A percentile compares a stretch with the other conserved stretches of the same genome.
phyloP scores from a whole-genome alignment of 345 rosid species.

The Toxicodendron radicans region DNA sequence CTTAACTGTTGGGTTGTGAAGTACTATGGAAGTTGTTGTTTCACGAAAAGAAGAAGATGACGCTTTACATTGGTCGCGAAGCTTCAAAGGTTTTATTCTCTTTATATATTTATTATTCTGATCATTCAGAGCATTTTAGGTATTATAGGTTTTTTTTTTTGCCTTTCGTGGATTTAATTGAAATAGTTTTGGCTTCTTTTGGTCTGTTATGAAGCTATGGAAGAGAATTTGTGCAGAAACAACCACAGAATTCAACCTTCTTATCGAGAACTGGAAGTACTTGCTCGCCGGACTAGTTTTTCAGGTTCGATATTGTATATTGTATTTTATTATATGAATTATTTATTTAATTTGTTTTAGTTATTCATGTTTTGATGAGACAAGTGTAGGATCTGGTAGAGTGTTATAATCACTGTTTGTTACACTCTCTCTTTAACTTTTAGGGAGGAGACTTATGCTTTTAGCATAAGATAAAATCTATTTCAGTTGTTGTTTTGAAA shows the following conservation, averaged over 20 bases:
- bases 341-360: not conserved
- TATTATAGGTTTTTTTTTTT: not conserved
- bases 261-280: constrained; percentile 83
- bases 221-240: constrained; percentile 85
- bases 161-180: constrained; percentile 22
- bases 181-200: constrained; percentile 10
- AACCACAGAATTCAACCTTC: constrained; percentile 76
- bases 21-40: constrained; percentile 62
- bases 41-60: constrained; percentile 55
- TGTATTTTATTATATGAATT: constrained; percentile 11
- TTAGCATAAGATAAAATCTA: constrained; percentile 34
- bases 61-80: constrained; percentile 93
- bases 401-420: constrained; percentile 36
- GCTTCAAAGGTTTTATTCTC: constrained; percentile 69
- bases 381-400: constrained; percentile 36
- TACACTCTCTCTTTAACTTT: constrained; percentile 20
- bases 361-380: constrained; percentile 8
- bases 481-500: constrained; percentile 18
- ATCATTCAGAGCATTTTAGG: not conserved
- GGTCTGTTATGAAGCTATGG: constrained; percentile 63
- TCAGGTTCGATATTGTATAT: constrained; percentile 54
- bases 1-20: constrained; percentile 47
- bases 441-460: constrained; percentile 31
- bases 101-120: not conserved
- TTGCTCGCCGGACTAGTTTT: constrained; percentile 82